Conservation (phyloP, 805 yeast genomes). For the Candida saitoana region DNA sequence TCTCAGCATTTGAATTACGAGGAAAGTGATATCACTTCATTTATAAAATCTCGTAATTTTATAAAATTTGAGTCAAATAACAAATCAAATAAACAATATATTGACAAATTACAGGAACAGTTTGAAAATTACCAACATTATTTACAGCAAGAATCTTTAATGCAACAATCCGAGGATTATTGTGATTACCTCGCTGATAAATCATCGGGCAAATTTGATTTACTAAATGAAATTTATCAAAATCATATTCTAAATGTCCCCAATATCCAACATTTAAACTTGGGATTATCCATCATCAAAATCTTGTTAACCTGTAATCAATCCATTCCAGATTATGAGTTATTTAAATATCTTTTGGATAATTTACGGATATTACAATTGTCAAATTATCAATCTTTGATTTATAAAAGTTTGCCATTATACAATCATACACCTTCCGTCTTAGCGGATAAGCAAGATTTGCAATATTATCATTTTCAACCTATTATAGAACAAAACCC, state of each 20-base stretch:
- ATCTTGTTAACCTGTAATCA: conserved; percentile 10
- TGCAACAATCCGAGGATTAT: background rate
- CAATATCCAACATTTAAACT: conserved; percentile 9
- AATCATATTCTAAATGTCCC: conserved; percentile 1
- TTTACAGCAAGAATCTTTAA: background rate
- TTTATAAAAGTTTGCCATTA: conserved; percentile 22
- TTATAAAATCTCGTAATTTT: conserved; percentile 13
- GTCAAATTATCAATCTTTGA: conserved; percentile 23
- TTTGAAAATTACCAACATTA: conserved; percentile 14
- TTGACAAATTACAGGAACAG: conserved; percentile 13
- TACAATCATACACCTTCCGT: conserved; percentile 18
- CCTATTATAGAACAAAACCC: conserved; percentile 27
- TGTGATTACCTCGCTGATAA: conserved; percentile 1
- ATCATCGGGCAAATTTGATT: background rate
- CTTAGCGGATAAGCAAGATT: conserved; percentile 14
- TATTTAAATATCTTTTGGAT: conserved; percentile 24
- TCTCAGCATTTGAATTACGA: conserved; percentile 31
- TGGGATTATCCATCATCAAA: conserved; percentile 10
- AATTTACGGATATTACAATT: conserved; percentile 19
- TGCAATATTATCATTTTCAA: conserved; percentile 19
- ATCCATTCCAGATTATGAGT: conserved; percentile 20
- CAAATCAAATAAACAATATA: conserved; percentile 19
- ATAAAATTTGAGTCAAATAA: conserved; percentile 11
- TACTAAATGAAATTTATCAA: conserved; percentile 1
- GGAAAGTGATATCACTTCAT: conserved; percentile 23